Base-by-base conservation (phyloP, 345 rosid species). In the Gossypium ekmanianum region DNA sequence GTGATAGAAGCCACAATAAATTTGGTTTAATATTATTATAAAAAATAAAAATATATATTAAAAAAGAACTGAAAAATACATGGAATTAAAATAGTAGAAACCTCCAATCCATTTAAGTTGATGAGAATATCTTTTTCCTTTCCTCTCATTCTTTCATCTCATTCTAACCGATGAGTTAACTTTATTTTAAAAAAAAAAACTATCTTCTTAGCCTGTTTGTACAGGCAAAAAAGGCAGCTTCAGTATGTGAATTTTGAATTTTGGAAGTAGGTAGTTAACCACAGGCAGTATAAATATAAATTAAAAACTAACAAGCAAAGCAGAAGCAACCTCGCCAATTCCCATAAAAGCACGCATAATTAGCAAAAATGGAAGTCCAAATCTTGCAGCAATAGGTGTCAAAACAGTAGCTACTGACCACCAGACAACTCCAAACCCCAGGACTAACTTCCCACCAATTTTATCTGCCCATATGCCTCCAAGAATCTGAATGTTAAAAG, bases 391-490 rank as follows among this genome's bases (percentile, higher is more conserved):
- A 80, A 94, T 82, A 56, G 98, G 98, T 29, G 98, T 94, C 92
- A 94, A 81, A 61, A 92, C 16, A 0, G 97, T 94, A 71, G 98
- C 97, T n/a, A 88, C 0, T 17, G 98, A 92, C 97, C 97, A 94
- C 97, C 98, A 94, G 73, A 92, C 82, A 57, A 92, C 98, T 81
- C 98, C 98, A 85, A 90, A 91, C 61, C 97, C 97, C 74, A 94
- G 78, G 55, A 94, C 98, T 66, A 80, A 78, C 88, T 94, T 92
- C 54, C 98, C 98, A 14, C 98, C 97, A 79, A 90, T 51, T 83
- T 91, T 92, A 84, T 94, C 98, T 71, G 98, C 98, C 98, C 97
- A 91, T 65, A 94, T 94, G 71, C 98, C 98, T 81, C 98, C 98
- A 68, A 88, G 73, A 84, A 92, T 92, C 98, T 94, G 77, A 61